phyloP scores from a whole-genome alignment of 176 grass and related monocot genomes.

The Tillandsia fasciculata region DNA sequence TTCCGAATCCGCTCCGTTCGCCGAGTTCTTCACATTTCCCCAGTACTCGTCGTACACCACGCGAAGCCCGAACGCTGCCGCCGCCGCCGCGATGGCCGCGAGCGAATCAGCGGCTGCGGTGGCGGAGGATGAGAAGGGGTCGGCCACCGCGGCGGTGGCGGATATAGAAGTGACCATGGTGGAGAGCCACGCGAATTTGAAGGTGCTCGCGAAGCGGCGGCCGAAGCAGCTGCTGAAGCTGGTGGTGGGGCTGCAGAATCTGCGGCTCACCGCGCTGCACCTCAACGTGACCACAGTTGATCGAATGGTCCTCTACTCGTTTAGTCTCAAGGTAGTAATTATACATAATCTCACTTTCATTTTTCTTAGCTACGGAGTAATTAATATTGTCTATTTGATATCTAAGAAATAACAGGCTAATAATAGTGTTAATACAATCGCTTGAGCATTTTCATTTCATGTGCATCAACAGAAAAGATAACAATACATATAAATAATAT shows the following conservation, averaged over 20 bases:
- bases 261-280: conserved; percentile 25
- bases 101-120: background rate
- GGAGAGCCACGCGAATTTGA: conserved; percentile 57
- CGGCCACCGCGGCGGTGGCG: background rate
- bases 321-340: conserved; percentile 36
- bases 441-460: too few species aligned
- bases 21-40: conserved; percentile 61
- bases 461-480: too few species aligned
- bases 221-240: conserved; percentile 56
- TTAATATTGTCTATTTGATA: background rate
- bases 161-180: conserved; percentile 55
- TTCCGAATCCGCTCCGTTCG: conserved; percentile 22
- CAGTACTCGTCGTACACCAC: conserved; percentile 44
- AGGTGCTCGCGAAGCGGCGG: conserved; percentile 24
- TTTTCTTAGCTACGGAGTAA: background rate
- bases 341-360: background rate
- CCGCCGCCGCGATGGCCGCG: background rate
- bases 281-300: conserved; percentile 30
- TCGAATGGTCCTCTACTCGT: conserved; percentile 30
- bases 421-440: too few species aligned
- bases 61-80: background rate
- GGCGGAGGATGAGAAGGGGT: background rate
- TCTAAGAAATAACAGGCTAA: too few species aligned
- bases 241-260: conserved; percentile 26
- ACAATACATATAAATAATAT: too few species aligned